Evolutionary conservation across 306 rosid genomes (phyloP).

Genomic region (Morella rubra): DNA sequence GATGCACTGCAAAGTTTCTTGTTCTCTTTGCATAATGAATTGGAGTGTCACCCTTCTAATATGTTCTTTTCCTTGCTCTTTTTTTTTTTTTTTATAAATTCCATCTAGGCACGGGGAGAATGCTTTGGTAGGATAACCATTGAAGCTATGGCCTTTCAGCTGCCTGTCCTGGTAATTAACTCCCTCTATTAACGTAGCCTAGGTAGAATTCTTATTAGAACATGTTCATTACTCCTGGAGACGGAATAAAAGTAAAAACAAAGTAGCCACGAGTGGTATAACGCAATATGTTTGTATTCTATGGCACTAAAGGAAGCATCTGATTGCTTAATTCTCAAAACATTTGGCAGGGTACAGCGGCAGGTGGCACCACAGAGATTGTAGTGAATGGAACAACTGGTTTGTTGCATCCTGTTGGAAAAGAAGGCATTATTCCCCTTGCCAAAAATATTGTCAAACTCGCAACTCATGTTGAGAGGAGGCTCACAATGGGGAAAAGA

Average conservation of each 20-base stretch:
- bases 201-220: background rate
- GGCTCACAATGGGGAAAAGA: constrained; percentile 84
- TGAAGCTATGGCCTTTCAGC: constrained; percentile 85
- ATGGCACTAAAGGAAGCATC: background rate
- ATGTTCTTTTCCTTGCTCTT: background rate
- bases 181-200: background rate
- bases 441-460: constrained; percentile 76
- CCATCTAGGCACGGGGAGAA: constrained; percentile 66
- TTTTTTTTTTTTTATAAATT: background rate
- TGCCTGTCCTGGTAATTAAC: constrained; percentile 76
- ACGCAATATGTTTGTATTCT: background rate
- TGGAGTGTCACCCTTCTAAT: background rate
- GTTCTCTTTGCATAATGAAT: background rate
- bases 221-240: background rate
- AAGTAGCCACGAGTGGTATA: too few relatives aligned
- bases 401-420: constrained; percentile 75
- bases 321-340: background rate
- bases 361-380: constrained; percentile 93
- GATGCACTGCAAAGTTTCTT: background rate
- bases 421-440: constrained; percentile 70
- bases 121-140: constrained; percentile 88
- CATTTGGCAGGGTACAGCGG: constrained; percentile 74
- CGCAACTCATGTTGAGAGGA: constrained; percentile 85
- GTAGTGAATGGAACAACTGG: constrained; percentile 82
- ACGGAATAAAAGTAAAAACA: background rate